phyloP scores from a whole-genome alignment of 345 rosid species.

The Reutealis trisperma region DNA sequence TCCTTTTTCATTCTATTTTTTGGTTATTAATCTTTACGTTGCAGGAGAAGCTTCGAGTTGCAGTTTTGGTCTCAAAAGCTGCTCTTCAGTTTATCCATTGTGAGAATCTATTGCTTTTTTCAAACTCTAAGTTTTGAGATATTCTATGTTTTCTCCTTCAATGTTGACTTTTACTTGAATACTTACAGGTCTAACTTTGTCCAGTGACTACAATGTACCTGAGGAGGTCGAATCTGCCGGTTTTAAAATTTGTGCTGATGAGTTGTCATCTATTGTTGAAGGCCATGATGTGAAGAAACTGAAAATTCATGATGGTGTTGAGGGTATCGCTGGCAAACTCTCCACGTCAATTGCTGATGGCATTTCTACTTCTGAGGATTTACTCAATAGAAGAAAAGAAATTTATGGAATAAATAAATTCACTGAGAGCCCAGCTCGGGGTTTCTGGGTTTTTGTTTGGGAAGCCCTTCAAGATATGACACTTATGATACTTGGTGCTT shows the following conservation, averaged over 20 bases:
- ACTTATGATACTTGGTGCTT: constrained; percentile 82
- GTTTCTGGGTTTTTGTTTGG: constrained; percentile 91
- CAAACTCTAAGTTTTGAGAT: neutral
- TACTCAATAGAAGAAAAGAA: constrained; percentile 45
- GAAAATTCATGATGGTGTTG: constrained; percentile 70
- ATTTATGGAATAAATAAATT: constrained; percentile 85
- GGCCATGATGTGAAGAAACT: constrained; percentile 81
- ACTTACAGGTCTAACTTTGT: constrained; percentile 53
- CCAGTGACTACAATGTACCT: constrained; percentile 71
- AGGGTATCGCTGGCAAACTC: constrained; percentile 62
- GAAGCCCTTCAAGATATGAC: constrained; percentile 96
- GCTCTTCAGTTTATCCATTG: constrained; percentile 84
- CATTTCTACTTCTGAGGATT: constrained; percentile 49
- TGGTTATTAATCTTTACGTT: constrained; percentile 11
- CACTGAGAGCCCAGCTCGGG: constrained; percentile 66
- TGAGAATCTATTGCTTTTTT: constrained; percentile 33
- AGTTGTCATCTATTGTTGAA: constrained; percentile 82
- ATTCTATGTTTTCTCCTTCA: constrained; percentile 3
- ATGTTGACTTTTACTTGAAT: constrained; percentile 28
- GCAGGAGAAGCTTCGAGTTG: constrained; percentile 83
- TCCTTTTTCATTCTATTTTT: constrained; percentile 15
- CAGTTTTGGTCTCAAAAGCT: constrained; percentile 91
- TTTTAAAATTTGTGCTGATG: constrained; percentile 85
- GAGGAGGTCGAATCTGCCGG: constrained; percentile 75
- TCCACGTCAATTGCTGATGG: constrained; percentile 63